Percentiles rank a stretch among this genome's conserved stretches.
phyloP scores from a whole-genome alignment of 202 grass and related monocot species.

The Schoenoplectus triqueter region DNA sequence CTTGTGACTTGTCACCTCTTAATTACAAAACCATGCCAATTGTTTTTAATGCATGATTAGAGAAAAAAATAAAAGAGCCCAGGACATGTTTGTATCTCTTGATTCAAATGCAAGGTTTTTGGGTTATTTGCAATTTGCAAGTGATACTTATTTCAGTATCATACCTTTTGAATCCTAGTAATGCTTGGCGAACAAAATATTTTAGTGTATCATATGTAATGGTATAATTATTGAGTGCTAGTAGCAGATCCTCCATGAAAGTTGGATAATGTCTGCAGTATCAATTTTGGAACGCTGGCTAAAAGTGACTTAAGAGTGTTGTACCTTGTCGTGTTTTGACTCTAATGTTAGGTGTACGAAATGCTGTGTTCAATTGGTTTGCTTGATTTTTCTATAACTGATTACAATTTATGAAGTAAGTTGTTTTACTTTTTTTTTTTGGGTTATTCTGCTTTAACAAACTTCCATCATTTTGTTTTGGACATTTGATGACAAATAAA shows the following conservation, averaged over 20 bases:
- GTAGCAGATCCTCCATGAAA: not conserved
- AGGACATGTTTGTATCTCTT: not conserved
- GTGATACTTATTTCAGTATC: not conserved
- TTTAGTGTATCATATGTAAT: not conserved
- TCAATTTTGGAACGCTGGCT: not conserved
- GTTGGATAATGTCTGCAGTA: not conserved
- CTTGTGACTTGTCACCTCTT: conserved; percentile 5
- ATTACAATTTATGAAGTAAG: not conserved
- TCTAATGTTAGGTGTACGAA: not conserved
- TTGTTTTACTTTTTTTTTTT: not conserved
- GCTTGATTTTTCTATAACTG: not conserved
- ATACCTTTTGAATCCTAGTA: not conserved
- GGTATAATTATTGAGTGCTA: not conserved
- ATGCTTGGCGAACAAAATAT: not conserved
- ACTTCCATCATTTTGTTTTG: not conserved
- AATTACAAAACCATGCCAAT: not conserved
- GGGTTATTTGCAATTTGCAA: not conserved
- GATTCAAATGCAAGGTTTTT: not conserved
- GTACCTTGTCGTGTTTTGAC: not conserved
- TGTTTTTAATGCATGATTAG: not conserved
- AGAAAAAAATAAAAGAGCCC: not conserved
- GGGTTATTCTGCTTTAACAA: not conserved
- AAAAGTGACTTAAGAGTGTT: not conserved
- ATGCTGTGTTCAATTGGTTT: not conserved
- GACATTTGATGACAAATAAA: not conserved